Evolutionary conservation across 139 green algal species (phyloP).

Genomic region (Volvox africanus): DNA sequence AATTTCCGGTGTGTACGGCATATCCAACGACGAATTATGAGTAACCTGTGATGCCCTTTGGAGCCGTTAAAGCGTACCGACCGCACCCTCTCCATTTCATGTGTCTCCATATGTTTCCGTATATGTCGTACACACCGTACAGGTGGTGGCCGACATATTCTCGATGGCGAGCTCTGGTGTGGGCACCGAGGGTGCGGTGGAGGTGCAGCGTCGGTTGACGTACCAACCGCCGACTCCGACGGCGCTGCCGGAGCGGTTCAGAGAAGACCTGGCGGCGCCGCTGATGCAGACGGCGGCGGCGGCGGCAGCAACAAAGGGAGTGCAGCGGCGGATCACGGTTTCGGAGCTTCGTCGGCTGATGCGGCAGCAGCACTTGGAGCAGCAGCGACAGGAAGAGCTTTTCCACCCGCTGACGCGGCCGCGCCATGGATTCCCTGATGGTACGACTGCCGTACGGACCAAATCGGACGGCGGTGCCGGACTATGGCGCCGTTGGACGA

Average conservation of each 20-base stretch:
- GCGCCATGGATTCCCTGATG: not conserved
- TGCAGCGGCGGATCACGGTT: not conserved
- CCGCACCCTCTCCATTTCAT: too few relatives aligned
- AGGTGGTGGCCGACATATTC: not conserved
- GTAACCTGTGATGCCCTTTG: too few relatives aligned
- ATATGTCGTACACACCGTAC: not conserved
- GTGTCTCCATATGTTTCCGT: too few relatives aligned
- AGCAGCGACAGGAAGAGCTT: not conserved
- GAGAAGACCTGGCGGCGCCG: not conserved
- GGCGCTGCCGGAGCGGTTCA: not conserved
- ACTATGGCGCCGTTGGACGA: not conserved
- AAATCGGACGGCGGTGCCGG: not conserved
- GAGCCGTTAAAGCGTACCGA: too few relatives aligned
- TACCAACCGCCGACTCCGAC: not conserved
- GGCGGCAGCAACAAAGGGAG: not conserved
- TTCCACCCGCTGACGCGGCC: not conserved
- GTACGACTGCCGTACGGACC: not conserved
- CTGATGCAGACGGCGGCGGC: not conserved
- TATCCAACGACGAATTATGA: not conserved
- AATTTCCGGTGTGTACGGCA: not conserved
- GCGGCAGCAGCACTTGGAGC: not conserved
- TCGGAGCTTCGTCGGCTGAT: not conserved
- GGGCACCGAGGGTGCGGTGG: not conserved
- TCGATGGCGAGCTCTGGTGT: conserved; percentile 9
- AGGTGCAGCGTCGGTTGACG: conserved; percentile 32